A percentile compares a stretch with the other conserved stretches of the same genome.
These are phyloP conservation scores for Acanthamoeba lenticulata DNA, from an alignment of 208 protist genomes.

Conservation along the genomic window DNA sequence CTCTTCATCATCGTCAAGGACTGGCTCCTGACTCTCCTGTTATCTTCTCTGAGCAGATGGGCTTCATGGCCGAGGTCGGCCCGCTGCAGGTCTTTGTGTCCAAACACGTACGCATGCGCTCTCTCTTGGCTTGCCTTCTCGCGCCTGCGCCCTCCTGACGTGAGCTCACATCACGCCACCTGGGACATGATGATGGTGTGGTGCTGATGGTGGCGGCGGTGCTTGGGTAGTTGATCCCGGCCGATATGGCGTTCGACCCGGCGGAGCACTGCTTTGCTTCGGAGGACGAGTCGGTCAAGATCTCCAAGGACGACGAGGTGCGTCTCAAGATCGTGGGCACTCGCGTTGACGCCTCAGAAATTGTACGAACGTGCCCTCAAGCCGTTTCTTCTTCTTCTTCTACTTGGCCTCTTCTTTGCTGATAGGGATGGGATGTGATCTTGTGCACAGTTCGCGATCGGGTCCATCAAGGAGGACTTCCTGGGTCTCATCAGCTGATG, in stretches of 20 bases:
- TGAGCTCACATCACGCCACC: not conserved
- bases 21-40: not conserved
- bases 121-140: not conserved
- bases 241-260: slow-evolving; percentile 82
- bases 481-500: slow-evolving; percentile 70
- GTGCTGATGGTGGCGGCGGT: no score
- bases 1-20: not conserved
- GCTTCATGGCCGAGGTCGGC: slow-evolving; percentile 83
- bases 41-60: slow-evolving; percentile 70
- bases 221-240: slow-evolving; percentile 65
- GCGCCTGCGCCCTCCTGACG: no score
- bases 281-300: slow-evolving; percentile 74
- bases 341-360: slow-evolving; percentile 74
- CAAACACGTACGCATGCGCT: slow-evolving; percentile 51
- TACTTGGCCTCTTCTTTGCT: not conserved
- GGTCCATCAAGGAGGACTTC: slow-evolving; percentile 83
- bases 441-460: slow-evolving; percentile 76
- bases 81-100: slow-evolving; percentile 79
- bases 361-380: slow-evolving; percentile 75
- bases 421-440: no score
- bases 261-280: slow-evolving; percentile 74
- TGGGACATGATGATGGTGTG: no score
- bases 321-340: slow-evolving; percentile 80
- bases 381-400: not conserved
- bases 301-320: slow-evolving; percentile 78